phyloP scores from a whole-genome alignment of 2,329 filamentous ascomycete species.

The Phyllosticta citrichinensis region DNA sequence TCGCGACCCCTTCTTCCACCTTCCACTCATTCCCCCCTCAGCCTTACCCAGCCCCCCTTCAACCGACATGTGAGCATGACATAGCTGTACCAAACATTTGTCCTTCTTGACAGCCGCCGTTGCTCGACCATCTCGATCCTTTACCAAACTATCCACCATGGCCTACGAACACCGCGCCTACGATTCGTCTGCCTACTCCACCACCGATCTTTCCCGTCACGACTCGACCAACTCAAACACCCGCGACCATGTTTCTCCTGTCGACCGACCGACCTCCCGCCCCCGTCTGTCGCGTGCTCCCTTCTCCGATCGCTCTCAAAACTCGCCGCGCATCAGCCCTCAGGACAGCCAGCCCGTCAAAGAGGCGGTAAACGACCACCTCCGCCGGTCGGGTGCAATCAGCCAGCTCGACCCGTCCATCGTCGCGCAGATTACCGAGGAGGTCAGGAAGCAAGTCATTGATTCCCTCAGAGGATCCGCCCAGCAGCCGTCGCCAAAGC shows the following conservation, averaged over 20 bases:
- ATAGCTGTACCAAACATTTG: background rate
- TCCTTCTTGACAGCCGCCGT: background rate
- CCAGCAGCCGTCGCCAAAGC: slow-evolving; percentile 18
- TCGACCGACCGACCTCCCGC: slow-evolving; percentile 5
- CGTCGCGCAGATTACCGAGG: slow-evolving; percentile 52
- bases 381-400: slow-evolving; percentile 40
- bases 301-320: slow-evolving; percentile 23
- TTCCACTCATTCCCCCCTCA: background rate
- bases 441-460: slow-evolving; percentile 38
- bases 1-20: background rate
- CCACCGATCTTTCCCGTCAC: slow-evolving; percentile 15
- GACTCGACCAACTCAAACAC: slow-evolving; percentile 16
- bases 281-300: slow-evolving; percentile 21
- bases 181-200: slow-evolving; percentile 15
- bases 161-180: slow-evolving; percentile 33
- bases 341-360: slow-evolving; percentile 38
- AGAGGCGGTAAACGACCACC: slow-evolving; percentile 48
- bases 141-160: slow-evolving; percentile 18
- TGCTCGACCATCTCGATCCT: background rate
- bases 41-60: background rate
- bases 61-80: background rate
- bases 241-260: background rate
- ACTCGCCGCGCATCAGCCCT: slow-evolving; percentile 12
- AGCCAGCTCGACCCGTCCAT: slow-evolving; percentile 49
- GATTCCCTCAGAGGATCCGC: slow-evolving; percentile 38